phyloP scores from a whole-genome alignment of 2,329 filamentous ascomycete genomes.

The Didymella glomerata region DNA sequence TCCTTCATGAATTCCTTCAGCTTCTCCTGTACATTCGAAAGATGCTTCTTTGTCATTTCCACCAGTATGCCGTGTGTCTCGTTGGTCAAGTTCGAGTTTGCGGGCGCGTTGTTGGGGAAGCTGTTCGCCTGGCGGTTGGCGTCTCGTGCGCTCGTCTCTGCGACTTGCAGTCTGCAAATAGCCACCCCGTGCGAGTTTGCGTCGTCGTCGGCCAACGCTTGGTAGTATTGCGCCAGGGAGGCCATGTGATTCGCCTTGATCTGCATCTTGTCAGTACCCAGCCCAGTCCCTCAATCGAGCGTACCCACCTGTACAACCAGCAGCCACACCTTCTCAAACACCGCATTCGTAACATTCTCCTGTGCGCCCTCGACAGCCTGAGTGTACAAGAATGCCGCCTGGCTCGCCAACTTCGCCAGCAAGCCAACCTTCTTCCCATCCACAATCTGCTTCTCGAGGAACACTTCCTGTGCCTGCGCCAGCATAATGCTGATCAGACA shows the following conservation, averaged over 20 bases:
- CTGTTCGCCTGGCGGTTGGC: conserved; percentile 77
- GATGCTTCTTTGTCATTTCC: conserved; percentile 86
- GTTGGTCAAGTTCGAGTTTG: conserved; percentile 81
- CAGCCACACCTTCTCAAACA: conserved; percentile 96
- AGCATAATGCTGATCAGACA: conserved; percentile 91
- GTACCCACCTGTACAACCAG: conserved; percentile 75
- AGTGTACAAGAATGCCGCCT: conserved; percentile 85
- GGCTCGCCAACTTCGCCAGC: conserved; percentile 90
- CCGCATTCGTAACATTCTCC: conserved; percentile 87
- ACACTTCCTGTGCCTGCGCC: conserved; percentile 96
- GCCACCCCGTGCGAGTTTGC: conserved; percentile 85
- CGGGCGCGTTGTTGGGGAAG: conserved; percentile 81
- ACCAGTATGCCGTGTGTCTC: conserved; percentile 78
- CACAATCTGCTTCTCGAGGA: conserved; percentile 92
- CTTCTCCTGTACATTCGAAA: conserved; percentile 81
- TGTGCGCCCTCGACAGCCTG: conserved; percentile 91
- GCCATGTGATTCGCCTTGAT: conserved; percentile 83
- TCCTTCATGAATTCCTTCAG: conserved; percentile 81
- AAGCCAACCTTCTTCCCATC: conserved; percentile 93
- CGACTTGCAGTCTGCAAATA: conserved; percentile 81
- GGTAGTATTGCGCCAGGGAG: conserved; percentile 91
- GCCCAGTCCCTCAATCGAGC: background rate
- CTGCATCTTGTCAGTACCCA: conserved; percentile 42
- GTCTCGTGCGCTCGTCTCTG: conserved; percentile 79
- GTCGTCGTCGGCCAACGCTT: conserved; percentile 89